Evolutionary conservation across 2,329 filamentous ascomycete species (phyloP).

Genomic region (Rutstroemia sydowiana): DNA sequence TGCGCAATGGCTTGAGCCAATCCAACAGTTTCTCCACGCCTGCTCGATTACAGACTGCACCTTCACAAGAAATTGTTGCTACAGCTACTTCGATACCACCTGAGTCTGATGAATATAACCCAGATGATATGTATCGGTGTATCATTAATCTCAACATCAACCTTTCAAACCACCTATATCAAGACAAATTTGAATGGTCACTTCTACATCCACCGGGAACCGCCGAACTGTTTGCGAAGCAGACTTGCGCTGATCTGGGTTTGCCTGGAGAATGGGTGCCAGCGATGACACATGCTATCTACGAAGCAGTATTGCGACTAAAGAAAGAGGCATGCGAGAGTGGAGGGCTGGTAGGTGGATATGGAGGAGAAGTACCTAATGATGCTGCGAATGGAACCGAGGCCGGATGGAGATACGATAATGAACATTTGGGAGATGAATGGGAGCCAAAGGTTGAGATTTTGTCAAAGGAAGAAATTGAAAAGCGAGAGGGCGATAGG

Average conservation of each 20-base stretch:
- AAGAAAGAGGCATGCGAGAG: constrained; percentile 97
- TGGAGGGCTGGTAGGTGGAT: constrained; percentile 75
- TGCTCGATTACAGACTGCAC: constrained; percentile 35
- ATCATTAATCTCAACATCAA: constrained; percentile 89
- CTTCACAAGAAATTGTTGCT: constrained; percentile 52
- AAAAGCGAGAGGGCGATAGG: constrained; percentile 89
- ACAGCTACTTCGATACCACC: constrained; percentile 56
- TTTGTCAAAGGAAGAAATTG: constrained; percentile 91
- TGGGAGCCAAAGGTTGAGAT: constrained; percentile 79
- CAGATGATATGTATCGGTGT: constrained; percentile 90
- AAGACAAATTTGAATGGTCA: constrained; percentile 97
- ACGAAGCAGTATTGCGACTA: constrained; percentile 82
- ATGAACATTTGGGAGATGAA: constrained; percentile 75
- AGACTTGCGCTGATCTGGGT: constrained; percentile 87
- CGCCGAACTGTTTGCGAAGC: constrained; percentile 84
- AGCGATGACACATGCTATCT: constrained; percentile 91
- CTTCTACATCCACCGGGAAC: constrained; percentile 85
- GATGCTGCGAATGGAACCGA: constrained; percentile 76
- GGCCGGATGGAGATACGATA: constrained; percentile 92
- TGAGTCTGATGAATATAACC: constrained; percentile 71
- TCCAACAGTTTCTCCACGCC: constrained; percentile 42
- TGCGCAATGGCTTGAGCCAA: constrained; percentile 40
- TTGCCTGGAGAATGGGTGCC: constrained; percentile 89
- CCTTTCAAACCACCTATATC: constrained; percentile 83
- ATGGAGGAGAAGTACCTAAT: constrained; percentile 70